These are phyloP conservation scores for Fusarium torulosum DNA, from an alignment of 2,329 filamentous ascomycete species.

Conservation along the genomic window DNA sequence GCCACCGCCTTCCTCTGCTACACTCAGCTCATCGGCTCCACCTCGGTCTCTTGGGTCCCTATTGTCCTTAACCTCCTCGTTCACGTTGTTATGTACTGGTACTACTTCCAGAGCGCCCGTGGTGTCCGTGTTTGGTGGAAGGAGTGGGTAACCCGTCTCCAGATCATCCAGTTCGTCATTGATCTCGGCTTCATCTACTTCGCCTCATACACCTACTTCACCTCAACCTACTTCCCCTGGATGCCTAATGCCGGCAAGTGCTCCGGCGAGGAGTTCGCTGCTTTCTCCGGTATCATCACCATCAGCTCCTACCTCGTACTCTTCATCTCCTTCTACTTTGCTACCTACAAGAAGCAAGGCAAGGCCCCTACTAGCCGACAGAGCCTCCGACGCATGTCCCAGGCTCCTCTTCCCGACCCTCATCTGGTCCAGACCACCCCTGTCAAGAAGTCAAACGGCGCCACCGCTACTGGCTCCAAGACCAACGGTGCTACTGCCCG, in stretches of 20 bases:
- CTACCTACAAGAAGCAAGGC: slow-evolving; percentile 91
- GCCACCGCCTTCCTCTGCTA: slow-evolving; percentile 98
- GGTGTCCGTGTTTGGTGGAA: slow-evolving; percentile 99
- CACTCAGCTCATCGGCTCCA: slow-evolving; percentile 93
- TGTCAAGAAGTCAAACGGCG: slow-evolving; percentile 61
- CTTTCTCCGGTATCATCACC: slow-evolving; percentile 90
- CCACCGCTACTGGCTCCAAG: slow-evolving; percentile 67
- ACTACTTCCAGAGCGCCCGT: slow-evolving; percentile 99
- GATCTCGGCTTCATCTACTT: slow-evolving; percentile 99
- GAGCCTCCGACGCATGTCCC: slow-evolving; percentile 74
- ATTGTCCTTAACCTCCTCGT: slow-evolving; percentile 94
- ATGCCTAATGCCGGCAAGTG: slow-evolving; percentile 88
- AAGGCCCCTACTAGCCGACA: slow-evolving; percentile 86
- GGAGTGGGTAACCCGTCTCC: slow-evolving; percentile 98
- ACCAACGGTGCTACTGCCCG: slow-evolving; percentile 72
- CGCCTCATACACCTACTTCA: slow-evolving; percentile 98
- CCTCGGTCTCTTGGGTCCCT: slow-evolving; percentile 93
- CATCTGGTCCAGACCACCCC: slow-evolving; percentile 68
- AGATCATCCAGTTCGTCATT: slow-evolving; percentile 97
- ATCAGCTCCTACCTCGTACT: slow-evolving; percentile 95
- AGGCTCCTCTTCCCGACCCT: slow-evolving; percentile 82
- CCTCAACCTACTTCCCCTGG: slow-evolving; percentile 87
- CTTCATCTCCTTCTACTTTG: slow-evolving; percentile 99
- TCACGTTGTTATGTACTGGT: slow-evolving; percentile 99
- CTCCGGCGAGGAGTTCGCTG: slow-evolving; percentile 96